Percentiles rank a stretch among this genome's conserved stretches.
Conservation (phyloP, 2,329 filamentous ascomycete genomes). For the Neospermospora avenae region DNA sequence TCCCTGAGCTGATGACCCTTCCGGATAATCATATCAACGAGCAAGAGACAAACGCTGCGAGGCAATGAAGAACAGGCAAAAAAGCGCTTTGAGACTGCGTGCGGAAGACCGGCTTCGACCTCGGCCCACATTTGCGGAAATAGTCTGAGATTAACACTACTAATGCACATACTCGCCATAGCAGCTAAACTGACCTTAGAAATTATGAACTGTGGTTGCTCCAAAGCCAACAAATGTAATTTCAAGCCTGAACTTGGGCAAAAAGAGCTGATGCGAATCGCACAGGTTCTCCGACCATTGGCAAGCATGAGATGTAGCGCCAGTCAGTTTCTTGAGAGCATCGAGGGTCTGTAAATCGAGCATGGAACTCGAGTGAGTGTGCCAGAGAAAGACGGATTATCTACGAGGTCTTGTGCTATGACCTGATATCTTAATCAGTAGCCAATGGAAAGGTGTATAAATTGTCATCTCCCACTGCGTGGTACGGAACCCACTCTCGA, state of each 20-base stretch:
- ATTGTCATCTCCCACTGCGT: no score
- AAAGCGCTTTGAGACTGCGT: background rate
- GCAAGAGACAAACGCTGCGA: background rate
- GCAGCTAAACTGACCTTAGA: constrained; percentile 12
- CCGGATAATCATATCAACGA: no score
- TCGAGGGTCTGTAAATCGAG: background rate
- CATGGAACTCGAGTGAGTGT: background rate
- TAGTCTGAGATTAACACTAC: constrained; percentile 2
- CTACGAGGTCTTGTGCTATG: background rate
- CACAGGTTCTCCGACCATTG: background rate
- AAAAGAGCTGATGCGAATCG: background rate
- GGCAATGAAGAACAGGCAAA: background rate
- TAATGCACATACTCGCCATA: background rate
- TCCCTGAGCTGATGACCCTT: no score
- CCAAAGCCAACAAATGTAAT: background rate
- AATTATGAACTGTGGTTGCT: constrained; percentile 1
- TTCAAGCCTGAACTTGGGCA: background rate
- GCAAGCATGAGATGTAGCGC: no score
- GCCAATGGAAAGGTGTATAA: background rate
- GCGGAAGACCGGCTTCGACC: background rate
- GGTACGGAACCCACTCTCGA: no score
- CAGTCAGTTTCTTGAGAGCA: no score
- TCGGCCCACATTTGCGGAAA: background rate
- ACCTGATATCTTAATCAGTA: background rate
- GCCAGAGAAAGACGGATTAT: background rate